Percentiles rank a stretch among this genome's conserved stretches.
These are phyloP conservation scores for Barnettozyma wickerhamii DNA, from an alignment of 805 yeast species.

Conservation along the genomic window DNA sequence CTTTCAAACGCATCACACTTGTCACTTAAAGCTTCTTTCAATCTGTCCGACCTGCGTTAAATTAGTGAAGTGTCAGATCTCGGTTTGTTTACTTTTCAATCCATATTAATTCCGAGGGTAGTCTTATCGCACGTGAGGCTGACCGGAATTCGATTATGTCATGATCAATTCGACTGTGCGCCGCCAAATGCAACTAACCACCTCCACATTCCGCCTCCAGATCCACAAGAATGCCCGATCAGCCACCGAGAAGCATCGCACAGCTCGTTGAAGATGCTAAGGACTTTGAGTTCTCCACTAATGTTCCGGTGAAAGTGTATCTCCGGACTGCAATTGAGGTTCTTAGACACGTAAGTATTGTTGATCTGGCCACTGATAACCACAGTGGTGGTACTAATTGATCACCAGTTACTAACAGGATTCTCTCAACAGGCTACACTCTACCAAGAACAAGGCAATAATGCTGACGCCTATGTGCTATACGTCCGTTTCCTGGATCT, in stretches of 20 bases:
- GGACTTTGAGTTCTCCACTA: constrained; percentile 48
- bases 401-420: constrained; percentile 3
- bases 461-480: constrained; percentile 49
- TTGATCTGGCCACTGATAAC: background rate
- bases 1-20: constrained; percentile 38
- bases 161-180: too few species aligned
- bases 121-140: constrained; percentile 6
- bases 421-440: constrained; percentile 33
- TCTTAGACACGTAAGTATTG: constrained; percentile 35
- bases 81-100: background rate
- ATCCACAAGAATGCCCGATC: background rate
- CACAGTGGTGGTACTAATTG: background rate
- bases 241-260: constrained; percentile 21
- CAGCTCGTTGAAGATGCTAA: constrained; percentile 44
- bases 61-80: too few species aligned
- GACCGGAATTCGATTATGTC: background rate
- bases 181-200: background rate
- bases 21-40: background rate
- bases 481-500: constrained; percentile 58
- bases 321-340: constrained; percentile 47
- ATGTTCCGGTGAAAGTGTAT: constrained; percentile 50
- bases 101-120: background rate
- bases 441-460: constrained; percentile 38
- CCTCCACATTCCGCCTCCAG: background rate
- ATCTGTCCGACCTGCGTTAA: too few species aligned